Percentiles rank a stretch among this genome's conserved stretches.
Conservation (phyloP, 2,329 filamentous ascomycete genomes). For the Colletotrichum incanum region DNA sequence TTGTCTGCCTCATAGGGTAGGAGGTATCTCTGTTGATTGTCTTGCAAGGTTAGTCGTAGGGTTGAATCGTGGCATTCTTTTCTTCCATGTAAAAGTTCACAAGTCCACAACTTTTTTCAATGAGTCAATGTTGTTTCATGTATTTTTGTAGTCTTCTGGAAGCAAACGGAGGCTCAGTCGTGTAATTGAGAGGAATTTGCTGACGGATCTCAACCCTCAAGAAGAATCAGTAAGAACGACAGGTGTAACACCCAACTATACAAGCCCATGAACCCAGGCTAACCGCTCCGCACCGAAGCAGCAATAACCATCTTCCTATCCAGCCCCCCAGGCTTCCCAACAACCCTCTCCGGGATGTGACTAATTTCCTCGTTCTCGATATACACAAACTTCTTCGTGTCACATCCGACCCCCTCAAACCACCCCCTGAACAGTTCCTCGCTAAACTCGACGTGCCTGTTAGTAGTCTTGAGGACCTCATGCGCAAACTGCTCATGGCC, state of each 20-base stretch:
- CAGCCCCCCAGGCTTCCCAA: slow-evolving; percentile 20
- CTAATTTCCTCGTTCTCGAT: slow-evolving; percentile 35
- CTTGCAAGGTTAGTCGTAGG: not conserved
- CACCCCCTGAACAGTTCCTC: slow-evolving; percentile 45
- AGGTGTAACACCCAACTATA: no score
- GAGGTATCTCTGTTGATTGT: not conserved
- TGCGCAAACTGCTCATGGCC: slow-evolving; percentile 17
- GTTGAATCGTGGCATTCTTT: not conserved
- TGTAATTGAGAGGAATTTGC: not conserved
- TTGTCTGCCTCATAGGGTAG: not conserved
- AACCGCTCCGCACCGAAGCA: slow-evolving; percentile 10
- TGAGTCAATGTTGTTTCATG: not conserved
- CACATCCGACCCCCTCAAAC: slow-evolving; percentile 61
- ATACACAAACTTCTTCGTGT: slow-evolving; percentile 48
- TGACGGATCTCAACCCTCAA: not conserved
- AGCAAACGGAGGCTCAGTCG: not conserved
- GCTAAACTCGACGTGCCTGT: slow-evolving; percentile 45
- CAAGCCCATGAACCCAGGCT: no score
- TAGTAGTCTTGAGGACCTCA: slow-evolving; percentile 44
- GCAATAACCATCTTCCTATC: slow-evolving; percentile 34
- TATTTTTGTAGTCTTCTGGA: not conserved
- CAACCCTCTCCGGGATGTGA: slow-evolving; percentile 31
- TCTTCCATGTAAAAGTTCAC: no score
- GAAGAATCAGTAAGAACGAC: not conserved
- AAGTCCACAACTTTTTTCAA: not conserved